phyloP scores from a whole-genome alignment of 306 rosid species.

The Fagus crenata region DNA sequence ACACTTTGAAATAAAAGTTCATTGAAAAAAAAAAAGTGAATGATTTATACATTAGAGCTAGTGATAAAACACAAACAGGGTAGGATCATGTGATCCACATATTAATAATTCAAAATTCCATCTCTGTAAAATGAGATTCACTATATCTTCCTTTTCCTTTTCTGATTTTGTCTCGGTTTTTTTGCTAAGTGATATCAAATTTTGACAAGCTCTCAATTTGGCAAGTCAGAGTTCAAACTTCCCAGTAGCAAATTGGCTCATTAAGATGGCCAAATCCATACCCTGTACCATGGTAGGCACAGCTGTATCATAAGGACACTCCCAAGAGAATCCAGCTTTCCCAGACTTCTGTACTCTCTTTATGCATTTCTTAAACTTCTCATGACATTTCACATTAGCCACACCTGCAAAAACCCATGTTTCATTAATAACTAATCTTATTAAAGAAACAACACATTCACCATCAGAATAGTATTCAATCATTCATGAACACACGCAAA shows the following conservation, averaged over 20 bases:
- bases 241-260: constrained; percentile 54
- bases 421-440: background rate
- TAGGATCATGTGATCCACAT: too few species aligned
- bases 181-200: background rate
- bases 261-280: constrained; percentile 81
- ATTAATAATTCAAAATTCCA: too few species aligned
- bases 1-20: too few species aligned
- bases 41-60: too few species aligned
- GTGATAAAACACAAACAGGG: too few species aligned
- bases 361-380: constrained; percentile 63
- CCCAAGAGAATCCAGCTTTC: constrained; percentile 63
- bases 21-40: too few species aligned
- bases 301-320: constrained; percentile 54
- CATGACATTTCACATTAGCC: constrained; percentile 62
- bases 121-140: too few species aligned
- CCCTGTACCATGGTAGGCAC: constrained; percentile 74
- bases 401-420: constrained; percentile 48
- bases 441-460: background rate
- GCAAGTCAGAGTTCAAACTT: constrained; percentile 38
- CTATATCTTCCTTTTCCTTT: background rate
- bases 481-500: too few species aligned
- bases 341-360: constrained; percentile 59
- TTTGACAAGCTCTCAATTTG: background rate
- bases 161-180: background rate
- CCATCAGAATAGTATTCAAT: background rate